phyloP scores from a whole-genome alignment of 2,329 filamentous ascomycete genomes.

The Venturiaceae sp. region DNA sequence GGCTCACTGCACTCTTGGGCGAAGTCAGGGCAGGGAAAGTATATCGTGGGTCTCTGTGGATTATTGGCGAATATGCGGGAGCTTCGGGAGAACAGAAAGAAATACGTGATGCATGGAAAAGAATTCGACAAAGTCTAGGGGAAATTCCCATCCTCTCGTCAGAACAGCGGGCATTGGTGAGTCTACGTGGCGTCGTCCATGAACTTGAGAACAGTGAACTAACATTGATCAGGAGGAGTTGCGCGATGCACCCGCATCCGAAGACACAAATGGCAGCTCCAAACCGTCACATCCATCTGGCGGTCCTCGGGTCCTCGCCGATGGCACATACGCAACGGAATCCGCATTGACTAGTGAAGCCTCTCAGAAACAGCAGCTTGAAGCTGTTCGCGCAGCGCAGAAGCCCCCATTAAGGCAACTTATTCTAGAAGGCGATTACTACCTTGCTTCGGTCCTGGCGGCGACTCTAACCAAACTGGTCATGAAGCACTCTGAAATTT shows the following conservation, averaged over 20 bases:
- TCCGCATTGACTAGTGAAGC: constrained; percentile 91
- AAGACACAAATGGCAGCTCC: constrained; percentile 51
- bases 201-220: too few species aligned
- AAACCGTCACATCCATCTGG: constrained; percentile 69
- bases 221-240: too few species aligned
- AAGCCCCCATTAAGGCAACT: constrained; percentile 92
- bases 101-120: constrained; percentile 93
- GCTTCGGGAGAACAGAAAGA: constrained; percentile 67
- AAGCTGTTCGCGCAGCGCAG: constrained; percentile 93
- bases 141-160: constrained; percentile 96
- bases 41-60: constrained; percentile 93
- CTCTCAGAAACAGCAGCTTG: constrained; percentile 78
- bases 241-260: constrained; percentile 58
- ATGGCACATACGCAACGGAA: constrained; percentile 96
- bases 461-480: constrained; percentile 95
- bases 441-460: constrained; percentile 87
- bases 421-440: constrained; percentile 75
- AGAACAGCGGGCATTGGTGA: constrained; percentile 80
- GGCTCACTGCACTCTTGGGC: constrained; percentile 78
- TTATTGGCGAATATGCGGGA: constrained; percentile 85
- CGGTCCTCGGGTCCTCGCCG: constrained; percentile 84
- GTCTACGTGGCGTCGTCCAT: too few species aligned
- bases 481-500: constrained; percentile 94
- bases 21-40: constrained; percentile 97
- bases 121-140: constrained; percentile 84